These are phyloP conservation scores for Macadamia tetraphylla DNA, from an alignment of 164 flowering plant genomes.

Conservation along the genomic window DNA sequence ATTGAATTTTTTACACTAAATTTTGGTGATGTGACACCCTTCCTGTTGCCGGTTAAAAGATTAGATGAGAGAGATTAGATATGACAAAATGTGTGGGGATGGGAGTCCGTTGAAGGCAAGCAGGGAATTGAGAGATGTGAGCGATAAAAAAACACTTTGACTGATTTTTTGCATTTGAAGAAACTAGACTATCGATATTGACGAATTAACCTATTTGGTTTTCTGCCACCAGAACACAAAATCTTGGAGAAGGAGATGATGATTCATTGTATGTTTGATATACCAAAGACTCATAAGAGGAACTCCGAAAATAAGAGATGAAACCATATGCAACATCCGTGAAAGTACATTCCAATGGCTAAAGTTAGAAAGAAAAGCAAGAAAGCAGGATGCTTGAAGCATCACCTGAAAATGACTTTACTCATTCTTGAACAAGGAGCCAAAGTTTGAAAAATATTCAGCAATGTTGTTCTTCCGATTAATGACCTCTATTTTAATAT, in stretches of 20 bases:
- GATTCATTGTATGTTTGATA: constrained; percentile 39
- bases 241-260: constrained; percentile 3
- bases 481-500: no score
- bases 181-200: not conserved
- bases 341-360: constrained; percentile 52
- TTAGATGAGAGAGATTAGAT: no score
- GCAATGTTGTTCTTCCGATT: no score
- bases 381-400: constrained; percentile 47
- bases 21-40: no score
- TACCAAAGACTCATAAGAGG: constrained; percentile 43
- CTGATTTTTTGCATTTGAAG: not conserved
- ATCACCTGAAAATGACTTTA: constrained; percentile 59
- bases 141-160: no score
- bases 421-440: constrained; percentile 40
- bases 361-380: constrained; percentile 40
- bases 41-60: no score
- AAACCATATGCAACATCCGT: constrained; percentile 73
- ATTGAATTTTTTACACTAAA: no score
- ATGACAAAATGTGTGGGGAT: no score
- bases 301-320: constrained; percentile 36
- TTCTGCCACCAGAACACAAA: not conserved
- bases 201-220: not conserved
- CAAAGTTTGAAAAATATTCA: no score
- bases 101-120: no score
- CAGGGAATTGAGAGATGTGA: no score